Evolutionary conservation across 805 yeast species (phyloP).

Genomic region (Myxozyma kluyveri): DNA sequence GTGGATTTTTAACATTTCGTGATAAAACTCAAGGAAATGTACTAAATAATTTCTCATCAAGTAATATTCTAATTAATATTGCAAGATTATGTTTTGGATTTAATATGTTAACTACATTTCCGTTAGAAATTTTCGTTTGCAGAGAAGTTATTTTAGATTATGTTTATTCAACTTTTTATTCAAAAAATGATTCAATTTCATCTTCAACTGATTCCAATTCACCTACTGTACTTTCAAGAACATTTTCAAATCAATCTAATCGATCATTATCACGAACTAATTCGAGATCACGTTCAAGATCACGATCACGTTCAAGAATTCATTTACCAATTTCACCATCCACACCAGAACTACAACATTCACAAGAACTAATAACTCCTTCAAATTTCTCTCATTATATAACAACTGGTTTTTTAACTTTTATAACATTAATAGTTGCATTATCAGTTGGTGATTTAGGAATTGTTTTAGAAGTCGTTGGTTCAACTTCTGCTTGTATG

Average conservation of each 20-base stretch:
- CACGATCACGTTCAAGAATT: background rate
- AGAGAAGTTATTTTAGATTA: slow-evolving; percentile 80
- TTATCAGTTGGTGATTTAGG: slow-evolving; percentile 82
- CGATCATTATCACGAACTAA: background rate
- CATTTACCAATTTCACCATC: background rate
- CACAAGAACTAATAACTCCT: slow-evolving; percentile 7
- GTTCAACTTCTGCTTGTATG: slow-evolving; percentile 87
- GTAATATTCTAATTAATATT: slow-evolving; percentile 71
- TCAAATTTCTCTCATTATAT: slow-evolving; percentile 47
- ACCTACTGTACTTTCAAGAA: background rate
- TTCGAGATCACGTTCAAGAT: background rate
- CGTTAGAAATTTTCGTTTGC: slow-evolving; percentile 85
- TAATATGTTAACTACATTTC: slow-evolving; percentile 89
- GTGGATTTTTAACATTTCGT: slow-evolving; percentile 74
- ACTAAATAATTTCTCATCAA: slow-evolving; percentile 76
- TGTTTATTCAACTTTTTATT: slow-evolving; percentile 30
- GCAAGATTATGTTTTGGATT: slow-evolving; percentile 90
- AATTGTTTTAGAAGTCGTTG: slow-evolving; percentile 81
- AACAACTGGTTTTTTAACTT: slow-evolving; percentile 63
- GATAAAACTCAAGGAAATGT: slow-evolving; percentile 81
- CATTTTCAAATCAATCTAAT: background rate
- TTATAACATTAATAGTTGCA: slow-evolving; percentile 71
- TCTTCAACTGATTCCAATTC: background rate
- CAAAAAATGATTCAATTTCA: background rate
- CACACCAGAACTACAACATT: too few relatives aligned